Evolutionary conservation across 129 eudicot genomes (phyloP).

Genomic region (Cynara cardunculus): DNA sequence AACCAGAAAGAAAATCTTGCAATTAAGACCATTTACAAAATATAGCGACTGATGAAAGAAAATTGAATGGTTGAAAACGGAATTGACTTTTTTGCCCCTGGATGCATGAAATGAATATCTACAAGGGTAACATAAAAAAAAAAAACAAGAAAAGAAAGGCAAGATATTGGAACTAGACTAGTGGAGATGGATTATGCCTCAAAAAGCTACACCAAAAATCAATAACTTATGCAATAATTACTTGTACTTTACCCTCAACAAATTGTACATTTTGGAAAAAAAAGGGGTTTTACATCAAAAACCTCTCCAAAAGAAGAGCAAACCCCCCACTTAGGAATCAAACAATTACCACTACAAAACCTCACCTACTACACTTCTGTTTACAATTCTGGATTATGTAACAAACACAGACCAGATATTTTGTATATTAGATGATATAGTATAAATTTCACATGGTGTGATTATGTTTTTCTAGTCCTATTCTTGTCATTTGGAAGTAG

Average conservation of each 20-base stretch:
- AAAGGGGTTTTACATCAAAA: background rate
- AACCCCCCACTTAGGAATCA: constrained; percentile 21
- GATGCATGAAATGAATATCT: background rate
- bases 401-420: background rate
- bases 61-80: background rate
- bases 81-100: background rate
- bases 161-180: background rate
- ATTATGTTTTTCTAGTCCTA: background rate
- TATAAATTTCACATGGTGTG: background rate
- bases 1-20: background rate
- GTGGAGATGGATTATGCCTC: background rate
- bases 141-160: background rate
- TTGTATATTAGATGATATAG: background rate
- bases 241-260: background rate
- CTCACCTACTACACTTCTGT: background rate
- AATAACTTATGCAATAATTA: background rate
- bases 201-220: background rate
- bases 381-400: background rate
- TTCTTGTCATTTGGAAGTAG: background rate
- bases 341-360: background rate
- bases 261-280: constrained; percentile 6
- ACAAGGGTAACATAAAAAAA: background rate
- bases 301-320: constrained; percentile 20
- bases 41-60: background rate
- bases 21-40: background rate